Percentiles rank a stretch among this genome's conserved stretches.
Conservation (phyloP, 2,329 filamentous ascomycete genomes). For the Aquanectria penicillioides region DNA sequence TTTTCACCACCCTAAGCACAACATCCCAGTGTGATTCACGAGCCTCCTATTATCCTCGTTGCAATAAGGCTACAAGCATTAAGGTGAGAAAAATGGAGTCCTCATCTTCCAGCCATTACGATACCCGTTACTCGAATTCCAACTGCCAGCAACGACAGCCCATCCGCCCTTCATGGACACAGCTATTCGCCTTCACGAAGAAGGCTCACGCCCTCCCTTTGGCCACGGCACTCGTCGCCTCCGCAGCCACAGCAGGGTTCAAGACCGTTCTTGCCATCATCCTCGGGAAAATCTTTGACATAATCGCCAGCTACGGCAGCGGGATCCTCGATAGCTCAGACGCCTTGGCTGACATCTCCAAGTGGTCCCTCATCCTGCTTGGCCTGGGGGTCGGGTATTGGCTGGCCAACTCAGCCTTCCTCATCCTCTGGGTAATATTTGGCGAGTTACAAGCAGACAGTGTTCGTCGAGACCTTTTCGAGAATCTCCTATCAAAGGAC, state of each 20-base stretch:
- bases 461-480: slow-evolving; percentile 73
- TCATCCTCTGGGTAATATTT: slow-evolving; percentile 78
- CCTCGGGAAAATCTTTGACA: slow-evolving; percentile 78
- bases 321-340: slow-evolving; percentile 59
- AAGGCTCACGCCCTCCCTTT: slow-evolving; percentile 66
- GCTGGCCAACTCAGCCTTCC: slow-evolving; percentile 73
- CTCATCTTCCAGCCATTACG: neutral
- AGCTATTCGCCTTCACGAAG: slow-evolving; percentile 80
- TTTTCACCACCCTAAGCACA: too few species aligned
- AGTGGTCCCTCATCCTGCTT: slow-evolving; percentile 70
- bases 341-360: slow-evolving; percentile 65
- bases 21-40: too few species aligned
- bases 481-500: slow-evolving; percentile 74
- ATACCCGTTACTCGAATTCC: neutral
- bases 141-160: slow-evolving; percentile 11
- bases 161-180: slow-evolving; percentile 45
- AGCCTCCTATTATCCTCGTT: neutral
- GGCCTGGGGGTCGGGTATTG: slow-evolving; percentile 73
- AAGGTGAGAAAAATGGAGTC: slow-evolving; percentile 20
- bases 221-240: slow-evolving; percentile 62
- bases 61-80: neutral
- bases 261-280: slow-evolving; percentile 75
- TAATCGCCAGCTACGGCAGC: slow-evolving; percentile 73
- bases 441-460: slow-evolving; percentile 81
- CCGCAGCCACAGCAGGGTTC: slow-evolving; percentile 68